Evolutionary conservation across 2,329 filamentous ascomycete species (phyloP).

Genomic region (Colletotrichum sp.): DNA sequence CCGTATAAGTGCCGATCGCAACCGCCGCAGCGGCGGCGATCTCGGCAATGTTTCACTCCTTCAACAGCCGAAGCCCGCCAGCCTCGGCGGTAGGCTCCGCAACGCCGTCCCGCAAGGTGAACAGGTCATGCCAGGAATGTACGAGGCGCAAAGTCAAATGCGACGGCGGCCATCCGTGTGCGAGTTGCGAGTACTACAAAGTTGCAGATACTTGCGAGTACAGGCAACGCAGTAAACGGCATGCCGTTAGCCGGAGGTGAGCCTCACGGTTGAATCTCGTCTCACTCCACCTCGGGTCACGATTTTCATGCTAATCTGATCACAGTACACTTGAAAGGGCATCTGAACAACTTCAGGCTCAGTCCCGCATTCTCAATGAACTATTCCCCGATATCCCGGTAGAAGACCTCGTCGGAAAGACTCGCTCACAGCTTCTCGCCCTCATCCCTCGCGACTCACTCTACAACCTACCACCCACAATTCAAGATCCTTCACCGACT

Average conservation of each 20-base stretch:
- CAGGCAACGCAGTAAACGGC: conserved; percentile 32
- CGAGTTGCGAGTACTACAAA: conserved; percentile 41
- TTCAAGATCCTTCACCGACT: not conserved
- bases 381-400: conserved; percentile 25
- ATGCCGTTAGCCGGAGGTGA: conserved; percentile 34
- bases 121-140: conserved; percentile 31
- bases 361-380: conserved; percentile 26
- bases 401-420: conserved; percentile 25
- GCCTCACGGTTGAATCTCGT: not conserved
- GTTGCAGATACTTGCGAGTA: conserved; percentile 30
- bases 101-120: conserved; percentile 18
- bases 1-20: conserved; percentile 3
- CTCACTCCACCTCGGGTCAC: not conserved
- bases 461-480: not conserved
- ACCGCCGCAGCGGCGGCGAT: not conserved
- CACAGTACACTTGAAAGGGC: conserved; percentile 29
- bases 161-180: conserved; percentile 40
- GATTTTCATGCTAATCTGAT: not conserved
- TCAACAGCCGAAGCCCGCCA: conserved; percentile 3
- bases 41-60: conserved; percentile 17
- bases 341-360: conserved; percentile 26
- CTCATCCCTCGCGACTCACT: conserved; percentile 12
- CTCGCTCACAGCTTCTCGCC: conserved; percentile 24
- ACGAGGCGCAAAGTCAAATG: conserved; percentile 40
- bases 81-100: not conserved